Evolutionary conservation across 2,329 filamentous ascomycete species (phyloP).

Genomic region (Clarireedia sp.): DNA sequence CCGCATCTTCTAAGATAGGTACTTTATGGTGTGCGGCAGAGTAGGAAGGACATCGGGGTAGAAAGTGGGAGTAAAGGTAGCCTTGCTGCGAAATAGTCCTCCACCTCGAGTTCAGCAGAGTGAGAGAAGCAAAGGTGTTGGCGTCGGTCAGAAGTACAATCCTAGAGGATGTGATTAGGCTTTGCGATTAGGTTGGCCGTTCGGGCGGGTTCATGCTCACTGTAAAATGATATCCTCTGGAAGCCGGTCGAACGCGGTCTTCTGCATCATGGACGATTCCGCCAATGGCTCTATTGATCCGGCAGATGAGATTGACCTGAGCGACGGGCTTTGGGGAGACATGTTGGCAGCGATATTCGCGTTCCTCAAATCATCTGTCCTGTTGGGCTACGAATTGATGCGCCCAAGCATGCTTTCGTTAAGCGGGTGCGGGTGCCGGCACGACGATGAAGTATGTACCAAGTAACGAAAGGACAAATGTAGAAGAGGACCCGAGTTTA

Average conservation of each 20-base stretch:
- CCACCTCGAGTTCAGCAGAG: constrained; percentile 59
- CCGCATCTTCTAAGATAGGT: constrained; percentile 34
- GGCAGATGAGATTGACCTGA: constrained; percentile 3
- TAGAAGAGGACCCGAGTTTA: too few species aligned
- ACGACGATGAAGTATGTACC: too few species aligned
- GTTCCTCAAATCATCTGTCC: background rate
- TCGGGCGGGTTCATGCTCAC: constrained; percentile 36
- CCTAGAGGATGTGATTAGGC: constrained; percentile 32
- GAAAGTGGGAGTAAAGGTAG: constrained; percentile 55
- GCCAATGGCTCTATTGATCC: background rate
- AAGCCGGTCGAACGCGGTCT: constrained; percentile 41
- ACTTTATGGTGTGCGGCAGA: constrained; percentile 38
- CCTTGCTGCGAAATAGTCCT: constrained; percentile 54
- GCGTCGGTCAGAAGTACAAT: constrained; percentile 54
- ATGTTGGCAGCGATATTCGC: background rate
- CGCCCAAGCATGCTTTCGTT: background rate
- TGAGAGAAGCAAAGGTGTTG: constrained; percentile 58
- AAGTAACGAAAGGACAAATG: too few species aligned
- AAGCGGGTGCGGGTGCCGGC: too few species aligned
- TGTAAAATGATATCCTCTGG: constrained; percentile 65
- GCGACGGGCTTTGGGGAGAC: background rate
- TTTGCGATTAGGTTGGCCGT: background rate
- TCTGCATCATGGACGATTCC: constrained; percentile 6
- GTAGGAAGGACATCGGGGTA: constrained; percentile 53
- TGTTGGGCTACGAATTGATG: background rate